phyloP scores from a whole-genome alignment of 805 yeast species.

The Pichia cabralensis region DNA sequence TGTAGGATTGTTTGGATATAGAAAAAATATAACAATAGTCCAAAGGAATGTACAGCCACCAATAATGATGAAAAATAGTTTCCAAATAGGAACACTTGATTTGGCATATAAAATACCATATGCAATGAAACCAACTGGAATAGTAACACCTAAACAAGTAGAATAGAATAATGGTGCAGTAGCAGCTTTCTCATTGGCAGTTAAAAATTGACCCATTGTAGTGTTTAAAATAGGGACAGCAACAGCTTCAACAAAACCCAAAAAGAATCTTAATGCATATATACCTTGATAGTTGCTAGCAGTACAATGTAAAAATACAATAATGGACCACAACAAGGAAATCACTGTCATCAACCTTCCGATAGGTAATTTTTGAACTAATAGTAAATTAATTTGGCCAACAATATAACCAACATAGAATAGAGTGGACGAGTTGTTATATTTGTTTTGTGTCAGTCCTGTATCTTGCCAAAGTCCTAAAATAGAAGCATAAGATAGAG shows the following conservation, averaged over 20 bases:
- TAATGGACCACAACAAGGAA: conserved; percentile 34
- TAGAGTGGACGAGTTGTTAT: conserved; percentile 40
- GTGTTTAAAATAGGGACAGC: conserved; percentile 35
- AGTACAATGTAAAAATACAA: conserved; percentile 37
- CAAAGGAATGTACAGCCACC: conserved; percentile 42
- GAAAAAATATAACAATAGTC: conserved; percentile 24
- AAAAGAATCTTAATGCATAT: conserved; percentile 36
- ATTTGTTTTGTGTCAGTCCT: conserved; percentile 31
- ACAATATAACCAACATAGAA: conserved; percentile 42
- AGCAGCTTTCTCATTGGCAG: conserved; percentile 34
- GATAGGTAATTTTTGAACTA: conserved; percentile 36
- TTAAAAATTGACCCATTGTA: conserved; percentile 42
- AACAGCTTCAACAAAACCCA: conserved; percentile 40
- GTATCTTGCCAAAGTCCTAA: conserved; percentile 38
- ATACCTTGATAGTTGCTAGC: conserved; percentile 38
- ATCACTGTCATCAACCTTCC: conserved; percentile 29
- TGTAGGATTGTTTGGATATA: conserved; percentile 50
- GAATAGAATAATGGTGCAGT: conserved; percentile 45
- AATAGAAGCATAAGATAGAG: conserved; percentile 31
- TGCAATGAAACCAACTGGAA: conserved; percentile 34
- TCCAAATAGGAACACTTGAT: conserved; percentile 33
- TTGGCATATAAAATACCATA: conserved; percentile 28
- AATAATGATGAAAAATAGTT: conserved; percentile 42
- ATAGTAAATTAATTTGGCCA: conserved; percentile 35
- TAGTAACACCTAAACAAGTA: conserved; percentile 36